A percentile compares a stretch with the other conserved stretches of the same genome.
Conservation (phyloP, 1,139 yeast species). For the Saccharomyces hybrid region DNA sequence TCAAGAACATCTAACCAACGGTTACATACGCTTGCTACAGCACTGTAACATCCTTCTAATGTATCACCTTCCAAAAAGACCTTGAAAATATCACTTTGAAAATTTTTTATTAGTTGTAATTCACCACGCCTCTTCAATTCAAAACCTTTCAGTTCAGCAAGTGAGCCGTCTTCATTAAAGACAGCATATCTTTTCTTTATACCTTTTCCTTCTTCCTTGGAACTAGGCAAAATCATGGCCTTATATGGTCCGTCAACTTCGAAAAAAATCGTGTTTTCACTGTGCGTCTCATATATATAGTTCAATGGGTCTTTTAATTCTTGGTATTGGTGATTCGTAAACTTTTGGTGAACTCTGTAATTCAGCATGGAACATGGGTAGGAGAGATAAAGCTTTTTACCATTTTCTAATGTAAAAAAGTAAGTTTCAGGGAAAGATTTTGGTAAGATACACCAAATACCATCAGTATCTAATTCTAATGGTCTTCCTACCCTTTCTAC, state of each 20-base stretch:
- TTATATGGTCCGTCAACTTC: slow-evolving; percentile 98
- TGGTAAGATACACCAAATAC: slow-evolving; percentile 98
- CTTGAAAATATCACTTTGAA: slow-evolving; percentile 91
- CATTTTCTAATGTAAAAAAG: slow-evolving; percentile 62
- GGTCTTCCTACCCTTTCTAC: slow-evolving; percentile 97
- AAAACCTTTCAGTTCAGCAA: slow-evolving; percentile 95
- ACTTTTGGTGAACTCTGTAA: slow-evolving; percentile 80
- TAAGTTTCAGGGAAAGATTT: slow-evolving; percentile 87
- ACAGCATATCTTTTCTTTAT: slow-evolving; percentile 95
- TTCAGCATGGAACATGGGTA: slow-evolving; percentile 97
- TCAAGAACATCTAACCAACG: slow-evolving; percentile 94
- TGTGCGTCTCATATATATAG: slow-evolving; percentile 63
- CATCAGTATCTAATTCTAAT: slow-evolving; percentile 94
- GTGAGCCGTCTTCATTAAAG: slow-evolving; percentile 85
- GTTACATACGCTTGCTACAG: slow-evolving; percentile 90
- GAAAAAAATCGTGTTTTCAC: slow-evolving; percentile 92
- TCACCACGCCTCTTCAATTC: slow-evolving; percentile 97
- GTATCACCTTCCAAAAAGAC: slow-evolving; percentile 80
- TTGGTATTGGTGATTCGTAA: slow-evolving; percentile 94
- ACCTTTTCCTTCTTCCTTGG: slow-evolving; percentile 96
- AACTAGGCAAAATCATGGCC: slow-evolving; percentile 96
- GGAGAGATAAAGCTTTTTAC: slow-evolving; percentile 69
- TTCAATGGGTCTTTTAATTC: slow-evolving; percentile 64
- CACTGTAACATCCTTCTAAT: slow-evolving; percentile 71
- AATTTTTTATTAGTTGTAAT: slow-evolving; percentile 82